phyloP scores from a whole-genome alignment of 129 eudicot species.

The Dittrichia graveolens region DNA sequence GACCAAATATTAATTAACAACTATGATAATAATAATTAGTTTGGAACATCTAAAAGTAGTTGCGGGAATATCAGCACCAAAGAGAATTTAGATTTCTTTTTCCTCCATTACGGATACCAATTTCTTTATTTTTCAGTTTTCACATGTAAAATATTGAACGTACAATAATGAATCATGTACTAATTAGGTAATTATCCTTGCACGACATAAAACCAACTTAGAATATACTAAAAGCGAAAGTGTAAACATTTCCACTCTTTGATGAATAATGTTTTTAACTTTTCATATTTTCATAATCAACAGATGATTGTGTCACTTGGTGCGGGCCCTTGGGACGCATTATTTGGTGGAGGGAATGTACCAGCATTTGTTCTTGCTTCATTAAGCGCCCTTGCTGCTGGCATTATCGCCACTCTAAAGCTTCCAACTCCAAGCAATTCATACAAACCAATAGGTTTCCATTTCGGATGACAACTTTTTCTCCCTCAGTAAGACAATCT shows the following conservation, averaged over 20 bases:
- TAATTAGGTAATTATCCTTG: too few relatives aligned
- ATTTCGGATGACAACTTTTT: constrained; percentile 57
- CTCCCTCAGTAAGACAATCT: constrained; percentile 13
- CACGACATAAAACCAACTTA: too few relatives aligned
- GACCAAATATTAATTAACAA: too few relatives aligned
- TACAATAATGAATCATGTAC: too few relatives aligned
- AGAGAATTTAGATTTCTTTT: too few relatives aligned
- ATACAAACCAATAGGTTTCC: constrained; percentile 66
- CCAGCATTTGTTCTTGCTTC: constrained; percentile 97
- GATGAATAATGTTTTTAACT: background rate
- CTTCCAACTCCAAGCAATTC: constrained; percentile 73
- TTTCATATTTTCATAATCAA: constrained; percentile 9
- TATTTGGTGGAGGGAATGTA: constrained; percentile 94
- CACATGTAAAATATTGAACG: too few relatives aligned
- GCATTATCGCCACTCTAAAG: constrained; percentile 66
- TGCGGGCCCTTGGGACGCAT: constrained; percentile 99
- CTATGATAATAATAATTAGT: too few relatives aligned
- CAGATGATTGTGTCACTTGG: constrained; percentile 98
- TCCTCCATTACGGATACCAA: too few relatives aligned
- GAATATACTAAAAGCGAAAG: background rate
- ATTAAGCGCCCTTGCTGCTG: constrained; percentile 73
- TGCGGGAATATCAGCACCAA: too few relatives aligned
- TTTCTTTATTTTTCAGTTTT: too few relatives aligned
- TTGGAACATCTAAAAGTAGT: too few relatives aligned
- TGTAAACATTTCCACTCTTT: constrained; percentile 1